Evolutionary conservation across 768 basidiomycete species (phyloP).

Genomic region (Phanerodontia chrysosporium): DNA sequence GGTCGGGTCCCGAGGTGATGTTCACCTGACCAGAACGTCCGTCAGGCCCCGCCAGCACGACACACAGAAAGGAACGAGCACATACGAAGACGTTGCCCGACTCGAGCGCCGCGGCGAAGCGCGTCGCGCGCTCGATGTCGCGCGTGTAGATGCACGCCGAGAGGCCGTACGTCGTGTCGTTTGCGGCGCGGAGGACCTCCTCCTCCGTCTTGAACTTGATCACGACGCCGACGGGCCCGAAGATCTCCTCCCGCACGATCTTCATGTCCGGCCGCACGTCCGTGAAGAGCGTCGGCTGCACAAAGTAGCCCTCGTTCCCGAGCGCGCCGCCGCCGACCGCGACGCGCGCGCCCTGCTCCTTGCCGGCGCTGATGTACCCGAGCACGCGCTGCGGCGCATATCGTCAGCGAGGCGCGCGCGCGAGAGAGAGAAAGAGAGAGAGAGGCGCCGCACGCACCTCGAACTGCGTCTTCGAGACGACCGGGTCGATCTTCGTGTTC

Average conservation of each 20-base stretch:
- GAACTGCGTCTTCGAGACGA: conserved; percentile 42
- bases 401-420: neutral
- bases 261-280: conserved; percentile 64
- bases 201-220: conserved; percentile 66
- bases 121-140: conserved; percentile 38
- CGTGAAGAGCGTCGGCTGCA: conserved; percentile 72
- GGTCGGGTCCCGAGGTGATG: neutral
- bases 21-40: too few species aligned
- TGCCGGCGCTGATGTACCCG: conserved; percentile 74
- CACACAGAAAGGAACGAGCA: neutral
- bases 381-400: conserved; percentile 55
- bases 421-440: neutral
- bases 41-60: too few species aligned
- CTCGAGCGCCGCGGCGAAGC: conserved; percentile 35
- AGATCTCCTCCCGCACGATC: conserved; percentile 73
- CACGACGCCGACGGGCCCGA: conserved; percentile 75
- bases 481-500: conserved; percentile 43
- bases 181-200: conserved; percentile 31
- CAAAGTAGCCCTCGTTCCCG: conserved; percentile 64
- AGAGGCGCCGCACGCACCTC: conserved; percentile 33
- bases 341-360: conserved; percentile 63
- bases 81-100: conserved; percentile 36
- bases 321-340: conserved; percentile 57
- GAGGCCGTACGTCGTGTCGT: conserved; percentile 46
- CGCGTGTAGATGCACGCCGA: conserved; percentile 47